These are phyloP conservation scores for Trichoderma lentiforme DNA, from an alignment of 2,329 filamentous ascomycete genomes.

Conservation along the genomic window DNA sequence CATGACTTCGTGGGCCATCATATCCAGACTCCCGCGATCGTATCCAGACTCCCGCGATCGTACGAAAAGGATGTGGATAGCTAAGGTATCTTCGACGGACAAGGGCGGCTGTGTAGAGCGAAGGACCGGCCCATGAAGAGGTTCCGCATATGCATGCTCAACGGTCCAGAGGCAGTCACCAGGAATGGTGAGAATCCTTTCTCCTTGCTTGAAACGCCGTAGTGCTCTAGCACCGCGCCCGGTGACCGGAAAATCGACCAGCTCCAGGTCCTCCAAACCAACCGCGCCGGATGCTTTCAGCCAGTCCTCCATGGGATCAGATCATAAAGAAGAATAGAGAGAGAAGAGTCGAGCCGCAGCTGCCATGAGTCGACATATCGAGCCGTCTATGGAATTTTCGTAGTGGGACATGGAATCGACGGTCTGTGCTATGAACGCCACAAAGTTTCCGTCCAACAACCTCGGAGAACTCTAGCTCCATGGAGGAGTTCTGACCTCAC, in stretches of 20 bases:
- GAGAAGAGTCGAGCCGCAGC: neutral
- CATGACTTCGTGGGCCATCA: slow-evolving; percentile 28
- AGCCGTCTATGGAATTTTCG: neutral
- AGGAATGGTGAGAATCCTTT: slow-evolving; percentile 34
- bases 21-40: slow-evolving; percentile 33
- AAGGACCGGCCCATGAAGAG: slow-evolving; percentile 32
- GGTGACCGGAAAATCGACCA: slow-evolving; percentile 32
- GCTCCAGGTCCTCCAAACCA: slow-evolving; percentile 31
- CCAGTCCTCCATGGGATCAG: slow-evolving; percentile 31
- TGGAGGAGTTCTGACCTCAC: no score
- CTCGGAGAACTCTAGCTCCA: no score
- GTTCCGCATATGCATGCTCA: slow-evolving; percentile 31
- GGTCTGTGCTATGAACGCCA: no score
- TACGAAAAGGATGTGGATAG: slow-evolving; percentile 34
- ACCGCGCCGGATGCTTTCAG: slow-evolving; percentile 30
- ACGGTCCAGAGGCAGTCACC: slow-evolving; percentile 31
- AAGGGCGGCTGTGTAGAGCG: slow-evolving; percentile 30
- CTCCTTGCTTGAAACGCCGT: slow-evolving; percentile 32
- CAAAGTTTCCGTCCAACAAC: no score
- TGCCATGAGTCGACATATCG: neutral
- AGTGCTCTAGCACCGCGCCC: slow-evolving; percentile 32
- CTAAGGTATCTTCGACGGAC: slow-evolving; percentile 34
- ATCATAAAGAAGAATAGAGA: neutral
- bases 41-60: slow-evolving; percentile 32
- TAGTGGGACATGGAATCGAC: neutral